Percentiles rank a stretch among this genome's conserved stretches.
phyloP scores from a whole-genome alignment of 2,329 filamentous ascomycete genomes.

The Bretziella fagacearum region DNA sequence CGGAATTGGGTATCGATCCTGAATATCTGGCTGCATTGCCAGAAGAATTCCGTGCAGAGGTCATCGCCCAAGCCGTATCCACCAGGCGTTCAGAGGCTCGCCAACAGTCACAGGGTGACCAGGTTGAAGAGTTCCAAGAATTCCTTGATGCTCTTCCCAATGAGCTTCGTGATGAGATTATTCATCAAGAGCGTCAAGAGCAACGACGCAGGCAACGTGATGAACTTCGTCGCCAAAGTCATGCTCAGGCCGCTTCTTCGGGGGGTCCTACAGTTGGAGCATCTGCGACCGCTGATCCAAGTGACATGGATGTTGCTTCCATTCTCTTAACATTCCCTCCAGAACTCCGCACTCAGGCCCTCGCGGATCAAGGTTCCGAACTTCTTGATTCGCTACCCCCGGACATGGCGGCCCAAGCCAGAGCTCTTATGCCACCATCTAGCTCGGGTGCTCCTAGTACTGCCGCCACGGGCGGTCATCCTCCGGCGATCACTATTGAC shows the following conservation, averaged over 20 bases:
- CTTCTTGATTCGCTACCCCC: too few species aligned
- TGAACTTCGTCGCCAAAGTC: constrained; percentile 37
- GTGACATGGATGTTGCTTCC: constrained; percentile 1
- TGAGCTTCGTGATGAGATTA: constrained; percentile 76
- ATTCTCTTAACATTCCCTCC: too few species aligned
- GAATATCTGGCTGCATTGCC: constrained; percentile 95
- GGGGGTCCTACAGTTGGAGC: neutral
- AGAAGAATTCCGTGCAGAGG: constrained; percentile 89
- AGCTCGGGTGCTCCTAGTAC: too few species aligned
- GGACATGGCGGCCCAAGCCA: too few species aligned
- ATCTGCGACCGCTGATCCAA: constrained; percentile 26
- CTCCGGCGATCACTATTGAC: too few species aligned
- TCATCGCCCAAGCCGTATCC: constrained; percentile 79
- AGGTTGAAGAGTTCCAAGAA: constrained; percentile 74
- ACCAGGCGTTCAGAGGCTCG: constrained; percentile 64
- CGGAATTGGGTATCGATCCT: constrained; percentile 79
- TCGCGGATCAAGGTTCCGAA: too few species aligned
- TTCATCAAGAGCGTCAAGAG: constrained; percentile 78
- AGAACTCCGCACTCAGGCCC: too few species aligned
- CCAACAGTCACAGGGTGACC: constrained; percentile 51
- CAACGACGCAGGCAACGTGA: constrained; percentile 77
- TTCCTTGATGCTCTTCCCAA: constrained; percentile 85
- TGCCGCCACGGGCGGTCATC: too few species aligned
- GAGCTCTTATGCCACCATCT: too few species aligned
- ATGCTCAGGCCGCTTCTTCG: constrained; percentile 18